phyloP scores from a whole-genome alignment of 2,329 filamentous ascomycete genomes.

The Botrytis elliptica region DNA sequence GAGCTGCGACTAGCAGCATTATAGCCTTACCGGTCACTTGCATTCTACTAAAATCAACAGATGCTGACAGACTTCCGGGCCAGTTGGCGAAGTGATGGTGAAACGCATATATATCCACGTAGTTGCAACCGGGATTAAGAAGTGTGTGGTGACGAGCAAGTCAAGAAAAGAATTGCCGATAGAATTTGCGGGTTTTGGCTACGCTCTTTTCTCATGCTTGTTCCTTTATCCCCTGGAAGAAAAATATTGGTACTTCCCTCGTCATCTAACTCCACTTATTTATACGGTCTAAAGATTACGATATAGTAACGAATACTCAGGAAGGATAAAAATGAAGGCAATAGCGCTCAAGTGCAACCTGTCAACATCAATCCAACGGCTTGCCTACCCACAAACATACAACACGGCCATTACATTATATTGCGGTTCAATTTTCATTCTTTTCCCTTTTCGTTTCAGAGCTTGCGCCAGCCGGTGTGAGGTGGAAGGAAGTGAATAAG shows the following conservation, averaged over 20 bases:
- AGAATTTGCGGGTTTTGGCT: not conserved
- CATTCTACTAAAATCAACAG: not conserved
- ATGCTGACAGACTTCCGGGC: not conserved
- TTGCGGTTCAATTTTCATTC: not conserved
- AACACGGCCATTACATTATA: not conserved
- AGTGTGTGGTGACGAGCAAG: not conserved
- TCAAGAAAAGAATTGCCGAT: too few relatives aligned
- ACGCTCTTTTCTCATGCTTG: too few relatives aligned
- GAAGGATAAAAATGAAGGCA: not conserved
- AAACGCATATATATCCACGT: not conserved
- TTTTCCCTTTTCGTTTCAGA: not conserved
- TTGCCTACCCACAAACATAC: not conserved
- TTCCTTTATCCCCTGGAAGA: not conserved
- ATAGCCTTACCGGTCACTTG: not conserved
- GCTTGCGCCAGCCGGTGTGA: not conserved
- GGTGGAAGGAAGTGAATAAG: not conserved
- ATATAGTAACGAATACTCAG: not conserved
- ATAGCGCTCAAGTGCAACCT: not conserved
- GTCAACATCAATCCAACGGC: not conserved
- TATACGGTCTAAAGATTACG: not conserved
- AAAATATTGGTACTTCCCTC: not conserved
- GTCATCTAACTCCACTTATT: not conserved
- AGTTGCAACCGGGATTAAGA: not conserved
- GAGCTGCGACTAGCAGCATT: not conserved
- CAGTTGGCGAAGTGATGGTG: not conserved